These are phyloP conservation scores for Tricholoma hemisulphureum DNA, from an alignment of 768 basidiomycete genomes.

Conservation along the genomic window DNA sequence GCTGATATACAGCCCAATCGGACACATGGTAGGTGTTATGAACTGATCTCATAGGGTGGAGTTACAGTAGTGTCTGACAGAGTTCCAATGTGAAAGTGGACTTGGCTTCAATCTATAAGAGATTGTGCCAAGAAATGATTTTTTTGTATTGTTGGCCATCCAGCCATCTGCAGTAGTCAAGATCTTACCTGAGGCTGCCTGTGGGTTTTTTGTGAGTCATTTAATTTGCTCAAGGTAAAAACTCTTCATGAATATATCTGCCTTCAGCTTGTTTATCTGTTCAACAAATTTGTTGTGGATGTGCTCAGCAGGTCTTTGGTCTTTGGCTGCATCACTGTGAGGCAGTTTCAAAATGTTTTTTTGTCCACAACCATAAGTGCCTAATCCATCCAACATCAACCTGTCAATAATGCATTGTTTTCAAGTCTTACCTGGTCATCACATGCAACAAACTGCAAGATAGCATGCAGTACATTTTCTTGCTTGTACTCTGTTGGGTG, in stretches of 20 bases:
- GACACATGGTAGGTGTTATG: too few species aligned
- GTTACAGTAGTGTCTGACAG: too few species aligned
- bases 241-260: too few species aligned
- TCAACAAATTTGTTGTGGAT: background rate
- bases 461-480: background rate
- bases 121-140: conserved; percentile 13
- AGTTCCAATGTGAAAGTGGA: too few species aligned
- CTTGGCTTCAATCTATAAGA: conserved; percentile 13
- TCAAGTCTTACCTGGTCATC: conserved; percentile 1
- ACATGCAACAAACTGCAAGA: background rate
- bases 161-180: background rate
- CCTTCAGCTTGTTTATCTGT: background rate
- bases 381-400: background rate
- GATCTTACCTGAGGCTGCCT: too few species aligned
- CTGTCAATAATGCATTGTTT: background rate
- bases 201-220: too few species aligned
- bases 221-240: too few species aligned
- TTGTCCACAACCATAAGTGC: background rate
- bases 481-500: background rate
- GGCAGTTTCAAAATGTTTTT: background rate
- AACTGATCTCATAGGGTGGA: too few species aligned
- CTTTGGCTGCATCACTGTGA: background rate
- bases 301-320: background rate
- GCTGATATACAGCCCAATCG: too few species aligned
- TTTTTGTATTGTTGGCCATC: conserved; percentile 18